Evolutionary conservation across 1,284 basidiomycete species (phyloP), one percentile per base, ranked within the genome.

Genomic region (Fistulina hepatica): DNA sequence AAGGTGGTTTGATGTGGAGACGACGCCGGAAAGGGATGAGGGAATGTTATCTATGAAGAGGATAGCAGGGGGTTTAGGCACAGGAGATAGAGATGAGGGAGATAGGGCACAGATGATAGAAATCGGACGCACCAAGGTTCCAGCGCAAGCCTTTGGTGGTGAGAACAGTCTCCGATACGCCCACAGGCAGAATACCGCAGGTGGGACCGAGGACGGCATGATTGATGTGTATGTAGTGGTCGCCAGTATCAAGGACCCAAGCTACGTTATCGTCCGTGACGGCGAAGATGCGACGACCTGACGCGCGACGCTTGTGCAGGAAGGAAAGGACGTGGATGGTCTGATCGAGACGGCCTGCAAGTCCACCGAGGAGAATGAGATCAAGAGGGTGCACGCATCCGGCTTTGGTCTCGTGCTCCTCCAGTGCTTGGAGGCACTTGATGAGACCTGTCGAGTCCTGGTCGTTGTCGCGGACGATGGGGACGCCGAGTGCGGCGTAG

Each of bases 1-100:
- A 2, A 97, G 63, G 48, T 94, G 89, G 52, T 97, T 98, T 0
- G 90, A 94, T 0, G 92, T 94, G 1, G 92, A 95, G 1, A 98
- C 59, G 16, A 86, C 52, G 1, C 86, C 84, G 31, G 81, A 76
- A 42, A 95, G 83, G 0, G 78, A 83, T 0, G 89, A 92, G 39
- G 65, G 60, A 38, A 65, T 58, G 21, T 79, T 67, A 41, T 61
- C 74, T 79, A 49, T 17, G 37, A 21, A 21, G 39, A 6, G 13
- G 19, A 10, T 15, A 34, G 15, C 17, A 43, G 26, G 33, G 13
- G 21, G 36, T 45, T 33, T 19, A 26, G 22, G n/a, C 25, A 33
- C 15, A 34, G 23, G 12, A 19, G 33, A 12, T 13, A 44, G 36
- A n/a, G 35, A n/a, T 9, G 24, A 25, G n/a, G 24, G 32, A 21